A percentile compares a stretch with the other conserved stretches of the same genome.
Evolutionary conservation across 257 asterid species (phyloP).

Genomic region (Nyctanthes arbortristis): DNA sequence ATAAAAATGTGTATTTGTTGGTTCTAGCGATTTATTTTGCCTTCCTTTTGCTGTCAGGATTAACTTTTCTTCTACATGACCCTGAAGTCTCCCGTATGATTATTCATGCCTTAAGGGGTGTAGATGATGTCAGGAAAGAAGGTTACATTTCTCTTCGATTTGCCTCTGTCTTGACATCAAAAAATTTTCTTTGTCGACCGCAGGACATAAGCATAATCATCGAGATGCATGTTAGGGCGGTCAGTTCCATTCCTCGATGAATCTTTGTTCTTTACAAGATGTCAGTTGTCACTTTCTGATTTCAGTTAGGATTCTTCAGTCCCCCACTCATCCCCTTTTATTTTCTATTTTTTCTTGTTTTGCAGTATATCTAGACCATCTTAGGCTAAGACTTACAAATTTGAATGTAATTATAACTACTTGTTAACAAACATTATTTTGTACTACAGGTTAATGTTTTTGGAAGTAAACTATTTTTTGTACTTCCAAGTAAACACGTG

Average conservation of each 20-base stretch:
- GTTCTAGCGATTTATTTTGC: slow-evolving; percentile 25
- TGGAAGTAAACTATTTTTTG: background rate
- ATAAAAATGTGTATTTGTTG: slow-evolving; percentile 11
- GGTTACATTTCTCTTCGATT: slow-evolving; percentile 71
- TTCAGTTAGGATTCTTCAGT: slow-evolving; percentile 7
- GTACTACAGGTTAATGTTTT: background rate
- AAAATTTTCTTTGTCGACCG: slow-evolving; percentile 74
- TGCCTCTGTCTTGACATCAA: slow-evolving; percentile 76
- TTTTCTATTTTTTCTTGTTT: slow-evolving; percentile 1
- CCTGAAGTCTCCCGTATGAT: slow-evolving; percentile 71
- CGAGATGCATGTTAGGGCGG: slow-evolving; percentile 85
- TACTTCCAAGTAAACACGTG: too few relatives aligned
- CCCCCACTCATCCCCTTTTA: slow-evolving; percentile 1
- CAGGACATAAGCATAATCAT: slow-evolving; percentile 68
- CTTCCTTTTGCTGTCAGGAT: slow-evolving; percentile 66
- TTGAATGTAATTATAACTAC: background rate
- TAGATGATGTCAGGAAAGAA: slow-evolving; percentile 53
- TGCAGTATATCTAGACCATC: background rate
- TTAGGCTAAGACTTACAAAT: background rate
- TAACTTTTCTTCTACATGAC: slow-evolving; percentile 72
- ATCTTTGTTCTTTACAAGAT: background rate
- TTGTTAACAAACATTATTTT: background rate
- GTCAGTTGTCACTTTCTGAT: slow-evolving; percentile 28
- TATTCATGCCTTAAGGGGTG: slow-evolving; percentile 68
- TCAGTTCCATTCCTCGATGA: slow-evolving; percentile 39